A percentile compares a stretch with the other conserved stretches of the same genome.
These are phyloP conservation scores for Fusarium secorum DNA, from an alignment of 2,329 filamentous ascomycete species.

Conservation along the genomic window DNA sequence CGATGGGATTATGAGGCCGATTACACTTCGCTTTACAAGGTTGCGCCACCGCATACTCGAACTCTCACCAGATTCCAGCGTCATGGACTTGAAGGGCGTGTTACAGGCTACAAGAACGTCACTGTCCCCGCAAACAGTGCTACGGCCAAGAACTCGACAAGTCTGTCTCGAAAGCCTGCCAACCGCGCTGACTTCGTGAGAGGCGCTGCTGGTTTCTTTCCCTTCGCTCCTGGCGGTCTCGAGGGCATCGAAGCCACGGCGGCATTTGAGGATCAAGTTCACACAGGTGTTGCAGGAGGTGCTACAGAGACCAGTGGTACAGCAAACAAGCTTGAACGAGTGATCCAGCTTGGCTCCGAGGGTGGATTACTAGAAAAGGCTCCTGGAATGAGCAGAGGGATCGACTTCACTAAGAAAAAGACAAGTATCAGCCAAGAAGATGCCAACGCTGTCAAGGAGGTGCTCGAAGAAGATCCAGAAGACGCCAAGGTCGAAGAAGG, in stretches of 20 bases:
- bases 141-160: conserved; percentile 95
- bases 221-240: conserved; percentile 89
- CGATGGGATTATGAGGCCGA: conserved; percentile 84
- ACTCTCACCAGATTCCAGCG: conserved; percentile 94
- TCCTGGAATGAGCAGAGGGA: conserved; percentile 81
- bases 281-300: conserved; percentile 59
- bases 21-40: conserved; percentile 82
- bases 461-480: conserved; percentile 62
- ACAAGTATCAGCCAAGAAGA: conserved; percentile 64
- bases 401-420: conserved; percentile 72
- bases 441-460: conserved; percentile 74
- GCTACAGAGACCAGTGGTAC: conserved; percentile 53
- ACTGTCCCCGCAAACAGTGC: conserved; percentile 89
- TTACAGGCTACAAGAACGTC: conserved; percentile 93
- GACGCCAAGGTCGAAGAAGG: conserved; percentile 43
- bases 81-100: conserved; percentile 89
- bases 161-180: conserved; percentile 84
- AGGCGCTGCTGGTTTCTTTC: conserved; percentile 91
- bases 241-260: conserved; percentile 87
- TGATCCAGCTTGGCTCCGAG: conserved; percentile 82
- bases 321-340: conserved; percentile 73
- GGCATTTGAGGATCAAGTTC: conserved; percentile 79
- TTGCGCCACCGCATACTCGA: conserved; percentile 90
- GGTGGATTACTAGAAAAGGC: conserved; percentile 82
- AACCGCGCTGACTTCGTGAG: conserved; percentile 89